A percentile compares a stretch with the other conserved stretches of the same genome.
These are phyloP conservation scores for Capniomyces stellatus DNA, from an alignment of 371 early-diverging fungal genomes.

Conservation along the genomic window DNA sequence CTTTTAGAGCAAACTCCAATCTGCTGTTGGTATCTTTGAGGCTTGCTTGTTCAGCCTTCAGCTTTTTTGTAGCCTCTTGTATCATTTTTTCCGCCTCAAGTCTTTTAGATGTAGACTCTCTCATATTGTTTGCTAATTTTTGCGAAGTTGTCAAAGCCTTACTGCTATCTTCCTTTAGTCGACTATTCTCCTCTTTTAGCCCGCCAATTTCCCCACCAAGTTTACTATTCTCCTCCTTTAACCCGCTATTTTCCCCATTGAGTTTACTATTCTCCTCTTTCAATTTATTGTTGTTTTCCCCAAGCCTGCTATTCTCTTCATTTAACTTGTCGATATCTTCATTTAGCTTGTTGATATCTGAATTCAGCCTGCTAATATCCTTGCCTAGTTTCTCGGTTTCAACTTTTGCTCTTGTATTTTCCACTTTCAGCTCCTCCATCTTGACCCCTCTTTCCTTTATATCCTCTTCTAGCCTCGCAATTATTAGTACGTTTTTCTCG, in stretches of 20 bases:
- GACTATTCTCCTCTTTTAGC: background rate
- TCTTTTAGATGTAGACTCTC: background rate
- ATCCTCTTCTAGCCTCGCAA: no score
- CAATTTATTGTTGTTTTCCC: conserved; percentile 12
- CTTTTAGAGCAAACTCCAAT: background rate
- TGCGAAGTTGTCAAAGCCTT: background rate
- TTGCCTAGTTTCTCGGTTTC: conserved; percentile 5
- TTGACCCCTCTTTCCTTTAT: no score
- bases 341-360: conserved; percentile 5
- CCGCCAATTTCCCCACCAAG: conserved; percentile 4
- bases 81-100: background rate
- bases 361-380: conserved; percentile 7
- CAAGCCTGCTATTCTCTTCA: conserved; percentile 19
- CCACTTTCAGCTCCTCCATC: conserved; percentile 8
- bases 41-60: no score
- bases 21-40: no score
- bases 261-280: conserved; percentile 1
- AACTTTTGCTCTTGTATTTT: background rate
- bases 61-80: background rate
- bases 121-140: background rate
- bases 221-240: background rate
- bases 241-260: background rate
- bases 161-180: background rate
- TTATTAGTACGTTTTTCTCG: no score
- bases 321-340: conserved; percentile 8